Conservation (phyloP, 805 yeast species). For the Saturnispora halmiae region DNA sequence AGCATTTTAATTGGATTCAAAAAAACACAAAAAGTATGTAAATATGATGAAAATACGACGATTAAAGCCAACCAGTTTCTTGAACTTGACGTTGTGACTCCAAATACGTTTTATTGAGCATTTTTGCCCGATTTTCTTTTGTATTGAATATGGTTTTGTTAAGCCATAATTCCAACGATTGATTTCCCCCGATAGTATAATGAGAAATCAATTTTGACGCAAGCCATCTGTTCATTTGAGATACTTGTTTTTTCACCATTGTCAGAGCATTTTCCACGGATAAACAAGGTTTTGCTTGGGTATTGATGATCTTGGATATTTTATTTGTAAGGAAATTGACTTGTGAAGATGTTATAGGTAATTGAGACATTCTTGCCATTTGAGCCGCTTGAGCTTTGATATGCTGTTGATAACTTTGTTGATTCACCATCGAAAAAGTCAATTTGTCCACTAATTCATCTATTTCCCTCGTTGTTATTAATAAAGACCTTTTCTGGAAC, state of each 20-base stretch:
- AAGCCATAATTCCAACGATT: slow-evolving; percentile 23
- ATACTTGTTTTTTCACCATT: slow-evolving; percentile 14
- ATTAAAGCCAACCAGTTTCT: slow-evolving; percentile 12
- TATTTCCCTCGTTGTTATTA: slow-evolving; percentile 2
- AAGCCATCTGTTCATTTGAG: slow-evolving; percentile 16
- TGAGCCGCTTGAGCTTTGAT: too few relatives aligned
- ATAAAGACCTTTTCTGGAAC: neutral
- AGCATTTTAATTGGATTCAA: too few relatives aligned
- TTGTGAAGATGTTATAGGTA: too few relatives aligned
- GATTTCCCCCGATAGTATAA: slow-evolving; percentile 23
- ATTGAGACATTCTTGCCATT: too few relatives aligned
- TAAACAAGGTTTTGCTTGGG: slow-evolving; percentile 12
- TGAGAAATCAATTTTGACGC: slow-evolving; percentile 28
- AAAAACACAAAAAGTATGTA: too few relatives aligned
- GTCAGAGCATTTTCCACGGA: slow-evolving; percentile 16
- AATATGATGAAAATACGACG: too few relatives aligned
- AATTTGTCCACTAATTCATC: neutral
- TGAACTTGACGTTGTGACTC: neutral
- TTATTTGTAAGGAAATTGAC: too few relatives aligned
- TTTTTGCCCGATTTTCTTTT: slow-evolving; percentile 15
- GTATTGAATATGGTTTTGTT: slow-evolving; percentile 18
- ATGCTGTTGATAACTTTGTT: too few relatives aligned
- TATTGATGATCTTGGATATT: neutral
- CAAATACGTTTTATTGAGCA: slow-evolving; percentile 6
- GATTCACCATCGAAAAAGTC: neutral